Evolutionary conservation across 2,329 filamentous ascomycete species (phyloP).

Genomic region (Aspergillus pseudonomiae): DNA sequence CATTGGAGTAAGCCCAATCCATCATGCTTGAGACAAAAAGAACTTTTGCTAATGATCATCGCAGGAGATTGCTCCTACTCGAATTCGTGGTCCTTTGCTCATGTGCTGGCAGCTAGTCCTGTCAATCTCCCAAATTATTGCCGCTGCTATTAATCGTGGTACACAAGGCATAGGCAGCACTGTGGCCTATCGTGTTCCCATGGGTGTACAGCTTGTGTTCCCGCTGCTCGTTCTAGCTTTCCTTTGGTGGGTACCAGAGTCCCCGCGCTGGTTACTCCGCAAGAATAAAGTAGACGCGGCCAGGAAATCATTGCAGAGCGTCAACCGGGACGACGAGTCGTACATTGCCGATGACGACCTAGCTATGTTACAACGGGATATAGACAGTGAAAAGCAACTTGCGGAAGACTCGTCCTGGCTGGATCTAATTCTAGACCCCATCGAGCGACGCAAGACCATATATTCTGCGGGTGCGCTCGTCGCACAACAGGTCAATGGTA

Average conservation of each 20-base stretch:
- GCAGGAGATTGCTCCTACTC: background rate
- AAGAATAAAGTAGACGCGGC: background rate
- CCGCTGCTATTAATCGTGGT: background rate
- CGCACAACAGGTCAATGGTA: slow-evolving; percentile 5
- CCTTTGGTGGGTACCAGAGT: slow-evolving; percentile 3
- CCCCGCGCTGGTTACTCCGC: background rate
- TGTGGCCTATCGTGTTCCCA: background rate
- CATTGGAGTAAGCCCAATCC: background rate
- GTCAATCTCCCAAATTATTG: slow-evolving; percentile 1
- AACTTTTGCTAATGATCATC: background rate
- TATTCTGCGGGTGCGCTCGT: background rate
- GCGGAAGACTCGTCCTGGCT: background rate
- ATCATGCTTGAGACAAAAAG: background rate
- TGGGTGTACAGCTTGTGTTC: background rate
- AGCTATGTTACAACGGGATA: background rate
- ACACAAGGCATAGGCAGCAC: background rate
- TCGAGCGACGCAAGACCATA: slow-evolving; percentile 4
- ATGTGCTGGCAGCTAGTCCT: slow-evolving; percentile 2
- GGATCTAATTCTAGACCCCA: background rate
- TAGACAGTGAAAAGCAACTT: background rate
- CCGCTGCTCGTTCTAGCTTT: background rate
- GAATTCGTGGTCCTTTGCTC: background rate
- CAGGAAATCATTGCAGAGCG: background rate
- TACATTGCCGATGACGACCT: background rate
- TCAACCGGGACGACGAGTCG: background rate